Base-by-base conservation (phyloP, 495 filamentous ascomycete genomes). In the Aspergillus asperescens region DNA sequence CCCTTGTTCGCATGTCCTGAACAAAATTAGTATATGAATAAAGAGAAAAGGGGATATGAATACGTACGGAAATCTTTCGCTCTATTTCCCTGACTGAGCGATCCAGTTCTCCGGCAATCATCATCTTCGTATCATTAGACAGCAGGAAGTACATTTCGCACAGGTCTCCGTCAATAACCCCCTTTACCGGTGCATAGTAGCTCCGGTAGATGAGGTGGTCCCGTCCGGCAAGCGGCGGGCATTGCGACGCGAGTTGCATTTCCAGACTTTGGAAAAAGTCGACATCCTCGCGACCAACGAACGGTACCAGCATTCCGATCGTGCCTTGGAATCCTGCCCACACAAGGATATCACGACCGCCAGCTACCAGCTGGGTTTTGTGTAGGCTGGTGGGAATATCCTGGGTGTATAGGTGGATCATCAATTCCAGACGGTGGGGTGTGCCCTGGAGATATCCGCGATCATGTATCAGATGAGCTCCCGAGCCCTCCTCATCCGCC, bases 121-220 rank as follows among this genome's bases (percentile, higher is more conserved):
- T 91, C 70, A 88, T 83, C 78, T 95, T 95, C 72, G 85, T 88
- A 62, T 96, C 90, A 54, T 81, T 85, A 27, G 86, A 77, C 54
- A 97, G 72, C 41, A 90, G 66, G 45, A 86, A 80, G 66, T 89
- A 99, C 62, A 88, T 79, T 75, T 99, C 94, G 63, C 91, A 95
- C 54, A 99, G 74, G 74, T 99, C 94, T n/a, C 94, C 94, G 68
- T 99, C 94, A 63, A 99, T 94, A 23, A 95, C 83, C 0, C 89
- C 89, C 77, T 99, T 99, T 12, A 93, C 89, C 1, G 94, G 94
- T n/a, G 86, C 88, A 65, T 99, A 97, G 64, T 97, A 99, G 39
- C 90, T 82, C 48, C 94, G 78, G 62, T 95, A 99, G 40, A 95
- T 92, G 24, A 98, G 69, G 68, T 98, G 93, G 66, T 97, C 94